Evolutionary conservation across 129 eudicot species (phyloP).

Genomic region (Helichrysum umbraculigerum): DNA sequence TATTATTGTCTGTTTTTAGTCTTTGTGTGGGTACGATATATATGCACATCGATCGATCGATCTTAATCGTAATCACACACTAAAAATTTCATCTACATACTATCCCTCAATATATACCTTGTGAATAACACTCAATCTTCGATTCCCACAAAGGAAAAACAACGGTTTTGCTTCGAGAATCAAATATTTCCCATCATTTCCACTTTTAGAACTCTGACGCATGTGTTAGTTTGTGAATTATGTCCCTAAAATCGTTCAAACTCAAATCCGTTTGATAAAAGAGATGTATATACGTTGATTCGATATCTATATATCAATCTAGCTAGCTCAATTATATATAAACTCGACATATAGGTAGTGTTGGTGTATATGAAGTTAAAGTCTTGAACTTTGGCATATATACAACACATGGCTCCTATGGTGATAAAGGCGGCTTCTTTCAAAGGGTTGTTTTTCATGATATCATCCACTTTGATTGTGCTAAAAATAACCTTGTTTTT

Average conservation of each 20-base stretch:
- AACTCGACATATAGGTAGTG: background rate
- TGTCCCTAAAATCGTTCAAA: background rate
- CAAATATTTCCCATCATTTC: background rate
- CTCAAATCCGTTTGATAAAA: background rate
- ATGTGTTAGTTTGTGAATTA: background rate
- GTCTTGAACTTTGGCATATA: slow-evolving; percentile 17
- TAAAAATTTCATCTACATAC: no score
- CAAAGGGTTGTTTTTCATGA: slow-evolving; percentile 39
- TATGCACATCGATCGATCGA: background rate
- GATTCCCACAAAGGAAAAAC: background rate
- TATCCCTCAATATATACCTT: no score
- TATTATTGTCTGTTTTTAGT: slow-evolving; percentile 14
- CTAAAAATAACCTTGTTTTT: slow-evolving; percentile 30
- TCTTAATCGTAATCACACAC: background rate
- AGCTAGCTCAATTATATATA: background rate
- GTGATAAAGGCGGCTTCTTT: slow-evolving; percentile 24
- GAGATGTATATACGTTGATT: background rate
- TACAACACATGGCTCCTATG: slow-evolving; percentile 17
- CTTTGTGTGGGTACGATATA: background rate
- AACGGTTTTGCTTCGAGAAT: background rate
- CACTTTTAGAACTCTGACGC: background rate
- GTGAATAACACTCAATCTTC: no score
- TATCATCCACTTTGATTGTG: slow-evolving; percentile 28
- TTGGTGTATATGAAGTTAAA: slow-evolving; percentile 20
- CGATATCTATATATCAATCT: background rate